Evolutionary conservation across 164 flowering plant species (phyloP).

Genomic region (Dillenia turbinata): DNA sequence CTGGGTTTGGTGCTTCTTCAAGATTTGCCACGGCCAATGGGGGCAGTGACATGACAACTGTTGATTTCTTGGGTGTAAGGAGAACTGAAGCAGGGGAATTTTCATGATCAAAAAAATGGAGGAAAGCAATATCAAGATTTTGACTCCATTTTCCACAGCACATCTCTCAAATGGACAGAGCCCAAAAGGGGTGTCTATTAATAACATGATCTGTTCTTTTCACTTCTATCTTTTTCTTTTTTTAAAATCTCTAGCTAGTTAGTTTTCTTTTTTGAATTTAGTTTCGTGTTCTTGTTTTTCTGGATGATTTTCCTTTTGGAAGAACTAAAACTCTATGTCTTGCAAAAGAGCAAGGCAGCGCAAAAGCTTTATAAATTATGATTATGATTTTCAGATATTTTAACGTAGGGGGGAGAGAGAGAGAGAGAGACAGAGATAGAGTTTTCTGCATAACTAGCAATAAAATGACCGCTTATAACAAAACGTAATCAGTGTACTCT

Average conservation of each 20-base stretch:
- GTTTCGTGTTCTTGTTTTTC: no score
- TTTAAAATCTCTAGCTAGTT: not conserved
- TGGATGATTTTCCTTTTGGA: not conserved
- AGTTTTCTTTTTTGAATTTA: not conserved
- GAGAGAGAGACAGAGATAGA: no score
- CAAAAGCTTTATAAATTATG: not conserved
- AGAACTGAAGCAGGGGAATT: conserved; percentile 18
- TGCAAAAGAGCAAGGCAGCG: conserved; percentile 14
- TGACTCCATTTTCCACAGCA: not conserved
- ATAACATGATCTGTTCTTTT: not conserved
- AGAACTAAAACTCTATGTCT: conserved; percentile 2
- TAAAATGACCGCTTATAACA: no score
- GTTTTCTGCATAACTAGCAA: no score
- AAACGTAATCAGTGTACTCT: no score
- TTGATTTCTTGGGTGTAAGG: conserved; percentile 53
- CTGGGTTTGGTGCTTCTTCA: conserved; percentile 6
- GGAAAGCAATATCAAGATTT: no score
- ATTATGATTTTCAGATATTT: no score
- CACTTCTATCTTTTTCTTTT: not conserved
- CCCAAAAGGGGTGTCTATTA: conserved; percentile 12
- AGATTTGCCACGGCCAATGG: conserved; percentile 15
- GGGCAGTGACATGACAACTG: conserved; percentile 31
- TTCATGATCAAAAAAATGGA: conserved; percentile 16
- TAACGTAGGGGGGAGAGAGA: no score
- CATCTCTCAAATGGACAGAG: conserved; percentile 7